Evolutionary conservation across 805 yeast species (phyloP).

Genomic region (Candida railenensis): DNA sequence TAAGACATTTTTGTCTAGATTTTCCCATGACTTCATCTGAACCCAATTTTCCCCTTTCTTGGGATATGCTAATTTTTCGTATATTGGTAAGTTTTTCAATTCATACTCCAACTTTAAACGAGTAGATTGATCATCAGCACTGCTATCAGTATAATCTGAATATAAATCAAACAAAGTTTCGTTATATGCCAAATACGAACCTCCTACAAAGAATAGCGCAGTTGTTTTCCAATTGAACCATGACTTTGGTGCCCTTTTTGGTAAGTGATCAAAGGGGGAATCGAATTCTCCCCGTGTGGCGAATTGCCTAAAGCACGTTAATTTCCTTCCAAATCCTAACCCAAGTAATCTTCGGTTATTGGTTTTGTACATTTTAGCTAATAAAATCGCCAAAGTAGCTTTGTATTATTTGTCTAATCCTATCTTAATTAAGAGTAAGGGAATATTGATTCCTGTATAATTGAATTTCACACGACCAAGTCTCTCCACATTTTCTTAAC

Average conservation of each 20-base stretch:
- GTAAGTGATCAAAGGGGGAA: conserved; percentile 31
- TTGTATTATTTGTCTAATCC: no score
- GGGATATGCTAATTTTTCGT: conserved; percentile 44
- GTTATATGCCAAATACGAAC: conserved; percentile 24
- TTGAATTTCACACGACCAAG: no score
- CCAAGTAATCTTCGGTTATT: neutral
- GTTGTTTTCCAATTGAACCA: conserved; percentile 32
- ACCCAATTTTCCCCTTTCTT: conserved; percentile 49
- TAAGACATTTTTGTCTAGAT: conserved; percentile 35
- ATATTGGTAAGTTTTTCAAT: conserved; percentile 49
- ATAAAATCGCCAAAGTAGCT: no score
- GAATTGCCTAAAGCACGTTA: neutral
- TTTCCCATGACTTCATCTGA: conserved; percentile 44
- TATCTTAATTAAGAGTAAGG: no score
- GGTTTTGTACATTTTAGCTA: neutral
- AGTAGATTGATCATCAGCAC: conserved; percentile 19
- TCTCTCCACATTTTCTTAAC: no score
- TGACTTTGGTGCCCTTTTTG: conserved; percentile 16
- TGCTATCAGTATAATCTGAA: conserved; percentile 19
- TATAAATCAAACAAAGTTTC: conserved; percentile 25
- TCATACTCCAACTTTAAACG: conserved; percentile 44
- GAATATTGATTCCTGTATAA: no score
- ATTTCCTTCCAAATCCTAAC: neutral
- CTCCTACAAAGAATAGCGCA: conserved; percentile 17
- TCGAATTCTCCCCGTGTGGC: conserved; percentile 13